Conservation (phyloP, 2,329 filamentous ascomycete species). For the Cladosporium sp. region DNA sequence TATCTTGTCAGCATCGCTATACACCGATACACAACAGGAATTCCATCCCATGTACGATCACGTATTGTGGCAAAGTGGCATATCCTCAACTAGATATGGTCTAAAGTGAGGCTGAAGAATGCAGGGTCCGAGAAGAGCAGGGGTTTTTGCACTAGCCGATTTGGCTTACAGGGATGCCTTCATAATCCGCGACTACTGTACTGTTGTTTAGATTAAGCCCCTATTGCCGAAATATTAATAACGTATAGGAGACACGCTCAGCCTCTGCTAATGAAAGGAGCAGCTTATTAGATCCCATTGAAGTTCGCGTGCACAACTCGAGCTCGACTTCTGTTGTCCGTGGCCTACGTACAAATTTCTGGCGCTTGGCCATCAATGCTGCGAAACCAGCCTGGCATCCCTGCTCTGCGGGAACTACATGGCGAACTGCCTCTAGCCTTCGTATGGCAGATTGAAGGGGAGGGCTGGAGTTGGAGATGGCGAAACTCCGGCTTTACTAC, state of each 20-base stretch:
- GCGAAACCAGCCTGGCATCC: neutral
- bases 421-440: constrained; percentile 1
- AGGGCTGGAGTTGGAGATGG: neutral
- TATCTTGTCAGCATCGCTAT: neutral
- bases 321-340: neutral
- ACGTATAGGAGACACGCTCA: neutral
- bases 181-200: neutral
- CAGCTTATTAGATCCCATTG: neutral
- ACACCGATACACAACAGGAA: neutral
- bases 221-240: neutral
- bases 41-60: neutral
- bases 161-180: neutral
- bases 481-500: neutral
- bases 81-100: neutral
- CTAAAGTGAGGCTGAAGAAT: neutral
- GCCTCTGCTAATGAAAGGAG: neutral
- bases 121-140: neutral
- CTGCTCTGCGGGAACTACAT: neutral
- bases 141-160: neutral
- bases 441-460: neutral
- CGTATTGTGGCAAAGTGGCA: neutral
- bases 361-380: neutral
- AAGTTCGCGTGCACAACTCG: neutral
- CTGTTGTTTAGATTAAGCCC: neutral
- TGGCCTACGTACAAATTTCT: neutral